Conservation (phyloP, 192 early-diverging fungal genomes). For the Dissophora ornata region DNA sequence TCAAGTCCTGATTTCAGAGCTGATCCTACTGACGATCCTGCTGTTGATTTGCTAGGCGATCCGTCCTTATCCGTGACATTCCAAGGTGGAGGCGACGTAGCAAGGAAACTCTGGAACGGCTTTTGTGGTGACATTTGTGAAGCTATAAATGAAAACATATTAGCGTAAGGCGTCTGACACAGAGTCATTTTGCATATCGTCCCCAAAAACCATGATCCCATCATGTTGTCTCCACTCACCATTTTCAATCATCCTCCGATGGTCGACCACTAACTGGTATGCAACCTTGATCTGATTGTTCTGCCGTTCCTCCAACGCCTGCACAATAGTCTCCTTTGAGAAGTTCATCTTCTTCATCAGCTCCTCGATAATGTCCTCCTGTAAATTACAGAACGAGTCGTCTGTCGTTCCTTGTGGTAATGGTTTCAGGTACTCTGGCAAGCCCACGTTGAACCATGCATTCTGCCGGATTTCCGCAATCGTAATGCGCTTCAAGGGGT, state of each 20-base stretch:
- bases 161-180: too few relatives aligned
- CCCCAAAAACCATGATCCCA: too few relatives aligned
- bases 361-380: conserved; percentile 85
- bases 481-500: conserved; percentile 95
- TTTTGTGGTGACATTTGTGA: conserved; percentile 62
- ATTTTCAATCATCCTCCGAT: conserved; percentile 72
- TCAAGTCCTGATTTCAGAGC: conserved; percentile 39
- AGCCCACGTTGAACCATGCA: conserved; percentile 90
- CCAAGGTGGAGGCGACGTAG: conserved; percentile 80
- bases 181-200: too few relatives aligned
- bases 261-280: conserved; percentile 95
- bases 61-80: conserved; percentile 61
- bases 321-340: conserved; percentile 70
- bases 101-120: conserved; percentile 69
- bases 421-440: conserved; percentile 94
- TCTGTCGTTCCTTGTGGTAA: conserved; percentile 75
- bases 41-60: conserved; percentile 47
- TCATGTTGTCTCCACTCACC: conserved; percentile 52
- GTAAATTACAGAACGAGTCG: conserved; percentile 71
- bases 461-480: conserved; percentile 87
- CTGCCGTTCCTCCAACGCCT: conserved; percentile 81
- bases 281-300: conserved; percentile 98
- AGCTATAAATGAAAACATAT: too few relatives aligned
- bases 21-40: conserved; percentile 36
- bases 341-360: conserved; percentile 85